Evolutionary conservation across 2,329 filamentous ascomycete genomes (phyloP).

Genomic region (Biscogniauxia mediterranea): DNA sequence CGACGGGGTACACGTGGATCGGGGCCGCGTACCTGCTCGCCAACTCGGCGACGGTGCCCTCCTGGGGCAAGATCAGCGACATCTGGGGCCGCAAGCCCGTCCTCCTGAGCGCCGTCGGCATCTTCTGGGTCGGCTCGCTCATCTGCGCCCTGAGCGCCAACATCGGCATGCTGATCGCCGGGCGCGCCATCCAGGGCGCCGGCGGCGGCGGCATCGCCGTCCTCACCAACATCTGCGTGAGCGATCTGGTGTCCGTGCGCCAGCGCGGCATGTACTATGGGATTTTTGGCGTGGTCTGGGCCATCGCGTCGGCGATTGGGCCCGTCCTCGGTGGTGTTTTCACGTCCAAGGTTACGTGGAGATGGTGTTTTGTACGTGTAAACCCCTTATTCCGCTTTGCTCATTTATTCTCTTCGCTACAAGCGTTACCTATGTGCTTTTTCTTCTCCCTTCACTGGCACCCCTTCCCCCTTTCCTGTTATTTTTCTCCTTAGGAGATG

Average conservation of each 20-base stretch:
- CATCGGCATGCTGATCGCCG: conserved; percentile 53
- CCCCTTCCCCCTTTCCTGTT: no score
- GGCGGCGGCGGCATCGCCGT: conserved; percentile 58
- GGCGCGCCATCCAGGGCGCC: conserved; percentile 55
- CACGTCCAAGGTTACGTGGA: conserved; percentile 60
- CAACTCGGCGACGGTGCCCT: conserved; percentile 63
- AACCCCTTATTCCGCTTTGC: neutral
- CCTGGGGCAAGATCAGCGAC: conserved; percentile 65
- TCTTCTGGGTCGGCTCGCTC: conserved; percentile 56
- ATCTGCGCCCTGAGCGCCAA: conserved; percentile 49
- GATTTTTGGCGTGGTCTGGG: conserved; percentile 58
- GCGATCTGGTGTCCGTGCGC: conserved; percentile 54
- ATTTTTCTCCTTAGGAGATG: no score
- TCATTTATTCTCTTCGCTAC: no score
- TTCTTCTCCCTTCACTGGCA: neutral
- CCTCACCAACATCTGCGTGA: conserved; percentile 58
- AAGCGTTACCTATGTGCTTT: no score
- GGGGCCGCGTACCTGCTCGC: conserved; percentile 72
- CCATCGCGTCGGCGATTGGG: conserved; percentile 62
- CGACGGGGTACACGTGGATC: conserved; percentile 74
- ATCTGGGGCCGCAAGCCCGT: conserved; percentile 59
- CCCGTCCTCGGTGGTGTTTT: conserved; percentile 69
- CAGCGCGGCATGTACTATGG: conserved; percentile 52
- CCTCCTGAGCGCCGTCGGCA: conserved; percentile 47
- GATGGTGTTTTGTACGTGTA: conserved; percentile 56